phyloP scores from a whole-genome alignment of 768 basidiomycete genomes.

The Tricholoma hemisulphureum region DNA sequence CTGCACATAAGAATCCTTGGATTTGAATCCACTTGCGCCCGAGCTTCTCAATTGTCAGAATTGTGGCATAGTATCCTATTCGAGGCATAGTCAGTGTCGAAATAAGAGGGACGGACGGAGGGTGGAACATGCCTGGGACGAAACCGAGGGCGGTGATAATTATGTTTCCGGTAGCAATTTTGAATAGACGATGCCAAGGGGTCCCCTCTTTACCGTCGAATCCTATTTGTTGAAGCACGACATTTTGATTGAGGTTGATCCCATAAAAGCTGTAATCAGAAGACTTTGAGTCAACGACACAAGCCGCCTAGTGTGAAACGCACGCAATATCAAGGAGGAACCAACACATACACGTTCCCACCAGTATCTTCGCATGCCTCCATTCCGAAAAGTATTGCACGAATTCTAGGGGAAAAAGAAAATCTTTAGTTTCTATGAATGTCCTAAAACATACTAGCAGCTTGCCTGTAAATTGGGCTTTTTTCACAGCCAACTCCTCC shows the following conservation, averaged over 20 bases:
- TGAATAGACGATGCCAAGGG: slow-evolving; percentile 65
- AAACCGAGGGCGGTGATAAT: slow-evolving; percentile 77
- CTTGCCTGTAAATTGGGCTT: slow-evolving; percentile 52
- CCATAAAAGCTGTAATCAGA: slow-evolving; percentile 59
- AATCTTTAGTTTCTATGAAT: neutral
- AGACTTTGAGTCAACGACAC: neutral
- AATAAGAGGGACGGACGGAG: neutral
- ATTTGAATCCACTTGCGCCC: slow-evolving; percentile 77
- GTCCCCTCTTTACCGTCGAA: slow-evolving; percentile 57
- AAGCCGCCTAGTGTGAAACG: slow-evolving; percentile 7
- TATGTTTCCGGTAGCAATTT: slow-evolving; percentile 63
- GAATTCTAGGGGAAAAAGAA: slow-evolving; percentile 46
- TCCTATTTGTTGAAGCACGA: slow-evolving; percentile 73
- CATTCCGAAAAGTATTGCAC: slow-evolving; percentile 68
- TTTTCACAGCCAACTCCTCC: slow-evolving; percentile 34
- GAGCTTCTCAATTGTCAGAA: slow-evolving; percentile 68
- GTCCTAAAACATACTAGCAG: too few relatives aligned
- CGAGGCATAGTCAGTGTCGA: neutral
- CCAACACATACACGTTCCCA: slow-evolving; percentile 71
- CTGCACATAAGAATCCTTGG: slow-evolving; percentile 70
- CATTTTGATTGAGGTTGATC: slow-evolving; percentile 69
- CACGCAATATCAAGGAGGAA: slow-evolving; percentile 75
- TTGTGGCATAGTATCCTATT: slow-evolving; percentile 67
- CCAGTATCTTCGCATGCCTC: slow-evolving; percentile 62
- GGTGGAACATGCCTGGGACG: slow-evolving; percentile 54